Conservation (phyloP, 2,329 filamentous ascomycete genomes). For the Arthrobotrys conoides region DNA sequence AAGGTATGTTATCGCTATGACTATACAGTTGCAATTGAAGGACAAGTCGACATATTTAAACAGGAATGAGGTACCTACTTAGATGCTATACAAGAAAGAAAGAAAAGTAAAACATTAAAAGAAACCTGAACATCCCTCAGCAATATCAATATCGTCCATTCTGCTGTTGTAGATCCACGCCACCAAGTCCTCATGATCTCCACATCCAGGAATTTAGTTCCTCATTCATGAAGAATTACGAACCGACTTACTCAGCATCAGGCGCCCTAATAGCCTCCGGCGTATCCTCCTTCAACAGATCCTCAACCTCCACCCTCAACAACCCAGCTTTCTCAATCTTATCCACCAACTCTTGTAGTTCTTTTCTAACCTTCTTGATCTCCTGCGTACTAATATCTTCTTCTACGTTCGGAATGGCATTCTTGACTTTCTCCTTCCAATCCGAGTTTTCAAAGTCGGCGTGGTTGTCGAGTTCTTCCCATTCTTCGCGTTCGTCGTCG, state of each 20-base stretch:
- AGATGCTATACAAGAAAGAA: not conserved
- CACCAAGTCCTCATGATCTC: not conserved
- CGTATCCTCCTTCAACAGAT: conserved; percentile 46
- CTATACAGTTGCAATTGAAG: not conserved
- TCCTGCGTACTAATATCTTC: conserved; percentile 83
- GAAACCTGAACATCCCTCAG: not conserved
- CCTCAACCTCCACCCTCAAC: conserved; percentile 29
- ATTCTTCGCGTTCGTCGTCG: conserved; percentile 89
- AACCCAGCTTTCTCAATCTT: conserved; percentile 64
- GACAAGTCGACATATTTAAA: not conserved
- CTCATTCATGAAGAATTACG: not conserved
- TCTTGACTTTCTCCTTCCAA: conserved; percentile 84
- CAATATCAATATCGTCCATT: not conserved
- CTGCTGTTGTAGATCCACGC: conserved; percentile 1
- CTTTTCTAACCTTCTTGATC: conserved; percentile 74
- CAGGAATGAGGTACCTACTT: not conserved
- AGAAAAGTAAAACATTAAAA: not conserved
- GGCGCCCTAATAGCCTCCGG: conserved; percentile 47
- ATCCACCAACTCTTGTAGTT: conserved; percentile 69
- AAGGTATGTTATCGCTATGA: not conserved
- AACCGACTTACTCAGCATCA: conserved; percentile 26
- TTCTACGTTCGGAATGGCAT: conserved; percentile 84
- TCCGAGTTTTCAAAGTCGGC: conserved; percentile 86
- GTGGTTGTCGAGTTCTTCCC: conserved; percentile 83
- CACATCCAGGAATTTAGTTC: not conserved